These are phyloP conservation scores for Candida taoyuanica DNA, from an alignment of 805 yeast species.

Conservation along the genomic window DNA sequence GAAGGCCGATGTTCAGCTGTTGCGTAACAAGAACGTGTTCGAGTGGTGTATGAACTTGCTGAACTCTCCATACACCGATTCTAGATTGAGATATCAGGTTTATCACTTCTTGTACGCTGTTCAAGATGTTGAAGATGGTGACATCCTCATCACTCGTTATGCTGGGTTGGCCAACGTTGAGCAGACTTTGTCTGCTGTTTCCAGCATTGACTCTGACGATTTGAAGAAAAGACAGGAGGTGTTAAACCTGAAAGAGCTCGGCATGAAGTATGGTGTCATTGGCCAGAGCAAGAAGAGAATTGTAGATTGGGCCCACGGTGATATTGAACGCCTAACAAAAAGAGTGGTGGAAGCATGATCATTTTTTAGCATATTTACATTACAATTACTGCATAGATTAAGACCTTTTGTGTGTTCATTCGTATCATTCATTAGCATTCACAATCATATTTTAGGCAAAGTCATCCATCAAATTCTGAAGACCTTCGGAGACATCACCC, in stretches of 20 bases:
- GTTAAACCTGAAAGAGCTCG: slow-evolving; percentile 43
- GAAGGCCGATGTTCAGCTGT: slow-evolving; percentile 46
- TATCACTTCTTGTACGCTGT: slow-evolving; percentile 41
- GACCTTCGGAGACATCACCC: slow-evolving; percentile 40
- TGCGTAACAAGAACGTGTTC: slow-evolving; percentile 51
- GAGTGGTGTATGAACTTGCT: slow-evolving; percentile 62
- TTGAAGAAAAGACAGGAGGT: slow-evolving; percentile 27
- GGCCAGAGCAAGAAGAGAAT: slow-evolving; percentile 49
- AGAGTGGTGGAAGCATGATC: slow-evolving; percentile 24
- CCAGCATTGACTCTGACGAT: background rate
- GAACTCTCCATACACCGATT: slow-evolving; percentile 45
- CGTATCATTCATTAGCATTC: background rate
- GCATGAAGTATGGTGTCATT: slow-evolving; percentile 39
- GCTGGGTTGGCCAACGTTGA: slow-evolving; percentile 42
- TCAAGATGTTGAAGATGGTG: slow-evolving; percentile 53
- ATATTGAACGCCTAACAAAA: slow-evolving; percentile 43
- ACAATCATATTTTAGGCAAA: too few relatives aligned
- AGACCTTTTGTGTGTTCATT: too few relatives aligned
- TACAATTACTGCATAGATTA: background rate
- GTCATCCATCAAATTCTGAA: slow-evolving; percentile 28
- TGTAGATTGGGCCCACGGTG: slow-evolving; percentile 56
- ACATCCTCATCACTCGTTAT: slow-evolving; percentile 53
- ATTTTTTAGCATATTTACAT: background rate
- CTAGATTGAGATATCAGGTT: slow-evolving; percentile 37
- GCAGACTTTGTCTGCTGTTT: slow-evolving; percentile 15